Percentiles rank a stretch among this genome's conserved stretches.
Evolutionary conservation across 306 rosid species (phyloP).

Genomic region (Fragaria ananassa): DNA sequence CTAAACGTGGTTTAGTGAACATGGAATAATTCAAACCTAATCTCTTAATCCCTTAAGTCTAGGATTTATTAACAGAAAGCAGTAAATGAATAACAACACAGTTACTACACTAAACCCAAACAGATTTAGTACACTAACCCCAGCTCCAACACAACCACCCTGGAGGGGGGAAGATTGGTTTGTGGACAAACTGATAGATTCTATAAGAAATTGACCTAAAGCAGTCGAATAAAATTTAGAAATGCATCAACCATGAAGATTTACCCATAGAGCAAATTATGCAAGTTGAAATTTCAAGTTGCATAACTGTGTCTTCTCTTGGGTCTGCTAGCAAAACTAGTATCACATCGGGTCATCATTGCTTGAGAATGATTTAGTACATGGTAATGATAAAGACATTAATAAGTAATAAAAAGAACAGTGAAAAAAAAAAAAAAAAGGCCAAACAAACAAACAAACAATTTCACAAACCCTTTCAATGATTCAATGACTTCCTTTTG

Average conservation of each 20-base stretch:
- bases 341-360: neutral
- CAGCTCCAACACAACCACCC: neutral
- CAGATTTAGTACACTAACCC: too few relatives aligned
- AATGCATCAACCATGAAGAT: neutral
- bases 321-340: conserved; percentile 45
- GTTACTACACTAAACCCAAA: too few relatives aligned
- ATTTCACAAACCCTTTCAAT: neutral
- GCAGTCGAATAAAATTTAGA: neutral
- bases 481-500: neutral
- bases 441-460: too few relatives aligned
- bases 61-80: too few relatives aligned
- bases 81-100: too few relatives aligned
- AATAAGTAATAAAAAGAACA: neutral
- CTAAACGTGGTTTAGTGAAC: too few relatives aligned
- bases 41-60: too few relatives aligned
- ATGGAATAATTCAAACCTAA: too few relatives aligned
- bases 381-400: neutral
- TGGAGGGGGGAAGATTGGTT: neutral
- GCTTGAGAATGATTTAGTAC: too few relatives aligned
- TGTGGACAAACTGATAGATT: neutral
- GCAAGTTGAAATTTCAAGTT: conserved; percentile 52
- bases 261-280: conserved; percentile 2
- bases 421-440: neutral
- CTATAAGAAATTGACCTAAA: neutral
- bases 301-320: conserved; percentile 58